These are phyloP conservation scores for Nissolia schottii DNA, from an alignment of 306 rosid species.

Conservation along the genomic window DNA sequence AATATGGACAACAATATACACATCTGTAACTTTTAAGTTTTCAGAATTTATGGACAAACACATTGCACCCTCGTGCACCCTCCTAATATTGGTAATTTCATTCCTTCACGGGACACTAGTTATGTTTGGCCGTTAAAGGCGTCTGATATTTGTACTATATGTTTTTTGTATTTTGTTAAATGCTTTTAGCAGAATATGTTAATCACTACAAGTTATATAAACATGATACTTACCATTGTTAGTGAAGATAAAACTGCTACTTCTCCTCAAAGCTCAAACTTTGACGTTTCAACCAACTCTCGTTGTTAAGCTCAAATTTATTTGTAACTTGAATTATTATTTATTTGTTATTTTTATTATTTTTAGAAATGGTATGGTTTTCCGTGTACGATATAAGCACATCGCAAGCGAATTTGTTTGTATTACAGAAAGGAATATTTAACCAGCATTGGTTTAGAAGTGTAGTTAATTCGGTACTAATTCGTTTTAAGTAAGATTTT, in stretches of 20 bases:
- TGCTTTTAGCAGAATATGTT: no score
- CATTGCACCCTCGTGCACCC: not conserved
- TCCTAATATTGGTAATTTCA: not conserved
- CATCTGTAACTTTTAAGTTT: not conserved
- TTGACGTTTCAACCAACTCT: not conserved
- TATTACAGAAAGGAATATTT: no score
- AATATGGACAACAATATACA: no score
- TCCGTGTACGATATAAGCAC: conserved; percentile 37
- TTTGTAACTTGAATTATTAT: not conserved
- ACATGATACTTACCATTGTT: no score
- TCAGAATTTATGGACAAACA: not conserved
- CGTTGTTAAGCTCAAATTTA: not conserved
- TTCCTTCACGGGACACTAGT: not conserved
- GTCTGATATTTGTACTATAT: not conserved
- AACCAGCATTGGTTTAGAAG: no score
- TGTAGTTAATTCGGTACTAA: no score
- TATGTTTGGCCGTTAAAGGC: not conserved
- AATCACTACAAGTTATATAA: no score
- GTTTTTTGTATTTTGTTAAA: not conserved
- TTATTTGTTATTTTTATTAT: not conserved
- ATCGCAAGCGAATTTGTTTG: not conserved
- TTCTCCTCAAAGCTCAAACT: not conserved
- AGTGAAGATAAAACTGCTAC: not conserved
- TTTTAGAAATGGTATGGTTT: not conserved
- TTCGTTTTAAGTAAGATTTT: no score